Evolutionary conservation across 2,329 filamentous ascomycete genomes (phyloP), one percentile per base, ranked within the genome.

Genomic region (Stemphylium lycopersici): DNA sequence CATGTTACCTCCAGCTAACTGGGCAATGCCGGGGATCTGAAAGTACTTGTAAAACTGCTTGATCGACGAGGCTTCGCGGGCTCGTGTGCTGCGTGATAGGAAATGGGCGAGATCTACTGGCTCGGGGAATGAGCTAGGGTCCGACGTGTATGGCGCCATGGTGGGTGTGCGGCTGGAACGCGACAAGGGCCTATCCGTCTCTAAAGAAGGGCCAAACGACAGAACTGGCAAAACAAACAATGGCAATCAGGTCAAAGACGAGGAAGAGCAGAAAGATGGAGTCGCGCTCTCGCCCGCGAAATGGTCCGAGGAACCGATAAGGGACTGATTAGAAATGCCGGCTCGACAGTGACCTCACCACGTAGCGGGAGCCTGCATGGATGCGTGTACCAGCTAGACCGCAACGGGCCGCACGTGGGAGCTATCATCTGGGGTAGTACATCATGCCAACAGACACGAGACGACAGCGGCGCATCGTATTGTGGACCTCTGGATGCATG

Each of bases 11-110:
- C 84, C 84, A 10, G 85, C 84, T 33, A 87, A 72, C 65, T 87
- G 86, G 13, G 80, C 83, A 62, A 87, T 85, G 32, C 83, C 83
- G 0, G 85, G 84, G 47, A 86, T 85, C 10, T 66, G 59, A 66
- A 95, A 95, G 77, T 90, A 96, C 76, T 91, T 91, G 81, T 96
- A 96, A 74, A 93, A 91, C 33, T 82, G 70, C 79, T 96, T 96
- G 73, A 96, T 83, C 38, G 79, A 79, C 69, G 87, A 95, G 6
- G 84, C 79, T 6, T 79, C 65, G 7, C 91, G 83, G 41, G 84
- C 82, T 68, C 83, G 87, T 42, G 91, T 89, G 39, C 86, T 81
- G 52, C 85, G 80, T 1, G 90, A 93, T 64, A 87, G 88, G 71
- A 93, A 88, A 72, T 96, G 90, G 63, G 87, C 89, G 56, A 96